Base-by-base conservation (phyloP, 2,329 filamentous ascomycete genomes). In the Truncatella angustata region DNA sequence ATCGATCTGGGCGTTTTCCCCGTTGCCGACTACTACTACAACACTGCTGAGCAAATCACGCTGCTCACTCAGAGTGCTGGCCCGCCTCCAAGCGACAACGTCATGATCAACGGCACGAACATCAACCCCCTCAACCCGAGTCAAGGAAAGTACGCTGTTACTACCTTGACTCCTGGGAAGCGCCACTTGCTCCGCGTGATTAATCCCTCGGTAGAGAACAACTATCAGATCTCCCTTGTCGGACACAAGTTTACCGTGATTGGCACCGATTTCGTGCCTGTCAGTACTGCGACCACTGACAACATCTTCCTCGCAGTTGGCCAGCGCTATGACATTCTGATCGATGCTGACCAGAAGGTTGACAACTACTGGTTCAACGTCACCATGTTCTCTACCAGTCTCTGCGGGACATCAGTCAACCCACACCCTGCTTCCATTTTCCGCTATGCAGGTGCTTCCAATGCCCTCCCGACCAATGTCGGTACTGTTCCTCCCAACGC, bases 201-300 rank as follows among this genome's bases (percentile, higher is more conserved):
- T 65, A 80, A 80, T 64, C 73, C 73, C 1, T 79, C 61, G 68
- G 80, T 67, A 58, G 69, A 65, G 72, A 67, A 82, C 66, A 70
- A 69, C 34, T 68, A 80, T 53, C 77, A 71, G 1, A 70, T 82
- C 37, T 74, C 79, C 21, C 70, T 79, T 4, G 75, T 72, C 50
- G 69, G 70, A 32, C 79, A 84, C 60, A 67, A 66, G 12, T 65
- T 81, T 52, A 76, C 70, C 0, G 74, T 81, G 49, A 77, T 82
- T 42, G 68, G 73, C 4, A 74, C 70, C 35, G 80, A 83, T 55
- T 75, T 80, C n/a, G 77, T 82, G 0, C 73, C 77, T 0, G 66
- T 81, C 53, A 63, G 70, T 36, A 76, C 81, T 0, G 78, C 78
- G 54, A 69, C 70, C 0, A 76, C 75, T 0, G 66, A 73, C 11